These are phyloP conservation scores for Pichia sp. DNA, from an alignment of 1,139 yeast genomes.

Conservation along the genomic window DNA sequence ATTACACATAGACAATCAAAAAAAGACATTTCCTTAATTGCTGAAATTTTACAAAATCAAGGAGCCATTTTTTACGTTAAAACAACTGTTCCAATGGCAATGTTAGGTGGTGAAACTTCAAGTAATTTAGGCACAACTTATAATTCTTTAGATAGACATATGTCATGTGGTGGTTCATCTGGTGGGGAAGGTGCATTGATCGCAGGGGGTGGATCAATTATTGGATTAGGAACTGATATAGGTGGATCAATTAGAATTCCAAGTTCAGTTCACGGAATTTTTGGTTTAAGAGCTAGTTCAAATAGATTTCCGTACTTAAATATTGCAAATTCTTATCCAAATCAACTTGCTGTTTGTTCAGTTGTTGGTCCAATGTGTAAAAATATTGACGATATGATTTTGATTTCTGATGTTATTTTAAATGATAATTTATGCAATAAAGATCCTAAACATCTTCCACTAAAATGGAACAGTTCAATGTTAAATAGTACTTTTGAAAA, in stretches of 20 bases:
- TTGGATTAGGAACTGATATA: slow-evolving; percentile 60
- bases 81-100: slow-evolving; percentile 54
- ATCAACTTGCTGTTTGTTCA: slow-evolving; percentile 50
- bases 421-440: slow-evolving; percentile 49
- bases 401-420: slow-evolving; percentile 50
- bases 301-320: slow-evolving; percentile 46
- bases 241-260: slow-evolving; percentile 61
- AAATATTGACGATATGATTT: slow-evolving; percentile 56
- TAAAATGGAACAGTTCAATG: slow-evolving; percentile 43
- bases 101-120: slow-evolving; percentile 46
- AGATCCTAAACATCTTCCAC: slow-evolving; percentile 42
- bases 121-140: slow-evolving; percentile 44
- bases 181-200: slow-evolving; percentile 62
- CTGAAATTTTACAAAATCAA: slow-evolving; percentile 5
- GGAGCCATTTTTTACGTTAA: slow-evolving; percentile 41
- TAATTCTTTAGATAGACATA: slow-evolving; percentile 40
- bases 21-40: slow-evolving; percentile 25
- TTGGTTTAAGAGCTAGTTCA: slow-evolving; percentile 46
- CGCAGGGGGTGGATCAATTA: slow-evolving; percentile 41
- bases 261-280: slow-evolving; percentile 47
- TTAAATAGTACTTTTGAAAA: slow-evolving; percentile 15
- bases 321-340: slow-evolving; percentile 48
- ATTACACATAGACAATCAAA: no score
- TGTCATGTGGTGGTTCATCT: slow-evolving; percentile 52
- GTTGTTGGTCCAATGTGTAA: slow-evolving; percentile 56